These are phyloP conservation scores for Cynanchum wilfordii DNA, from an alignment of 257 asterid species.

Conservation along the genomic window DNA sequence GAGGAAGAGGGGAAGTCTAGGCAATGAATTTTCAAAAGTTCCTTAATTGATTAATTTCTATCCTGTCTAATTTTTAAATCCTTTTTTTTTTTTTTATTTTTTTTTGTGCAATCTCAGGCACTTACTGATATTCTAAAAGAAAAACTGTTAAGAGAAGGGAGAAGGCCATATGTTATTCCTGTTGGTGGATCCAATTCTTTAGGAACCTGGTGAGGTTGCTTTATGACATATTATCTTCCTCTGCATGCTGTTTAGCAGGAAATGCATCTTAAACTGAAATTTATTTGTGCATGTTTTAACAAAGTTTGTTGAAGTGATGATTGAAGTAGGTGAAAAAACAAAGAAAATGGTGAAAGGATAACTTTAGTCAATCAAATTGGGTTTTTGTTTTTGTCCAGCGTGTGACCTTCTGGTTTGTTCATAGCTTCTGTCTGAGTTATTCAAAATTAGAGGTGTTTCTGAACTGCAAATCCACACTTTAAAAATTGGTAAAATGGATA, in stretches of 20 bases:
- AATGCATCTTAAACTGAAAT: not conserved
- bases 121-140: slow-evolving; percentile 72
- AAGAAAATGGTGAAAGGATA: not conserved
- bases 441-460: not conserved
- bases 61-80: not conserved
- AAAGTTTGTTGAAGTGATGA: not conserved
- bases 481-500: not conserved
- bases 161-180: slow-evolving; percentile 91
- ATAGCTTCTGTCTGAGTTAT: not conserved
- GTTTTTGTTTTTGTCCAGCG: not conserved
- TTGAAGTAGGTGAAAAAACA: not conserved
- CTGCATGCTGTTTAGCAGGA: not conserved
- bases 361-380: not conserved
- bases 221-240: slow-evolving; percentile 7
- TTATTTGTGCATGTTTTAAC: not conserved
- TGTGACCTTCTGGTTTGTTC: not conserved
- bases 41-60: not conserved
- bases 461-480: not conserved
- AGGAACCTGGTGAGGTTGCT: slow-evolving; percentile 78
- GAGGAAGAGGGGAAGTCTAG: not conserved
- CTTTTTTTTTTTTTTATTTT: not conserved
- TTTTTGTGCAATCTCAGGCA: slow-evolving; percentile 45
- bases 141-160: slow-evolving; percentile 72
- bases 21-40: slow-evolving; percentile 1
- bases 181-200: slow-evolving; percentile 95